Evolutionary conservation across 352 stramenopile species (phyloP).

Genomic region (Elongisporangium prolatum): DNA sequence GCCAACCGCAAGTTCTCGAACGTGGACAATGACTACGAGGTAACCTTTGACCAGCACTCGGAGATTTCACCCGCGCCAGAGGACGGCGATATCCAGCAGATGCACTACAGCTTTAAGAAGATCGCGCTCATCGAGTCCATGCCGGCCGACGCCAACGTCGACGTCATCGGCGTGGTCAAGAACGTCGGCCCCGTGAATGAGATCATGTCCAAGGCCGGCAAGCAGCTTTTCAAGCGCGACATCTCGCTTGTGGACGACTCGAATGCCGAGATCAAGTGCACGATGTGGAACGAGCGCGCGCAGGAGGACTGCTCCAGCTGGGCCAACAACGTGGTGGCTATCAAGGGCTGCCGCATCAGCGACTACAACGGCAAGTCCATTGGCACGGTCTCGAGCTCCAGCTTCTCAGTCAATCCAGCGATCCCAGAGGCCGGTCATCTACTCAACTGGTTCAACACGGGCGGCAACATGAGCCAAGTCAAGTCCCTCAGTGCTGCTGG

Average conservation of each 20-base stretch:
- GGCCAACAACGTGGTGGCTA: constrained; percentile 91
- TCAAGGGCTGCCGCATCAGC: constrained; percentile 93
- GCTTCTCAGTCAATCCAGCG: constrained; percentile 80
- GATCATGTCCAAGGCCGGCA: constrained; percentile 94
- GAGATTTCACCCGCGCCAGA: constrained; percentile 92
- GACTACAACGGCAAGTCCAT: constrained; percentile 94
- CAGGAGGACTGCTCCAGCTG: constrained; percentile 81
- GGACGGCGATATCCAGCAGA: constrained; percentile 86
- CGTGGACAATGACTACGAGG: constrained; percentile 97
- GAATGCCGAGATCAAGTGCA: constrained; percentile 94
- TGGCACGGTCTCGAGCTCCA: constrained; percentile 74
- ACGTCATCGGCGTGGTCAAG: constrained; percentile 96
- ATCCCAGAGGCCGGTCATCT: constrained; percentile 84
- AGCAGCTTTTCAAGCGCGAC: constrained; percentile 96
- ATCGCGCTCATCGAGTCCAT: constrained; percentile 91
- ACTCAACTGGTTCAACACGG: constrained; percentile 83
- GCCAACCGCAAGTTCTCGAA: constrained; percentile 97
- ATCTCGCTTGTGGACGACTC: constrained; percentile 96
- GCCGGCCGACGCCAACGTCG: constrained; percentile 85
- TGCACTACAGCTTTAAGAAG: constrained; percentile 92
- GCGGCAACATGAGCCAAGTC: constrained; percentile 53
- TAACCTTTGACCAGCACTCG: constrained; percentile 96
- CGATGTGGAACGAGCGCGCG: constrained; percentile 94
- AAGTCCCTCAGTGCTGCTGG: constrained; percentile 76
- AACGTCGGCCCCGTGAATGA: constrained; percentile 86